Evolutionary conservation across 2,329 filamentous ascomycete species (phyloP), one percentile per base, ranked within the genome.

Genomic region (Neofusicoccum laricinum): DNA sequence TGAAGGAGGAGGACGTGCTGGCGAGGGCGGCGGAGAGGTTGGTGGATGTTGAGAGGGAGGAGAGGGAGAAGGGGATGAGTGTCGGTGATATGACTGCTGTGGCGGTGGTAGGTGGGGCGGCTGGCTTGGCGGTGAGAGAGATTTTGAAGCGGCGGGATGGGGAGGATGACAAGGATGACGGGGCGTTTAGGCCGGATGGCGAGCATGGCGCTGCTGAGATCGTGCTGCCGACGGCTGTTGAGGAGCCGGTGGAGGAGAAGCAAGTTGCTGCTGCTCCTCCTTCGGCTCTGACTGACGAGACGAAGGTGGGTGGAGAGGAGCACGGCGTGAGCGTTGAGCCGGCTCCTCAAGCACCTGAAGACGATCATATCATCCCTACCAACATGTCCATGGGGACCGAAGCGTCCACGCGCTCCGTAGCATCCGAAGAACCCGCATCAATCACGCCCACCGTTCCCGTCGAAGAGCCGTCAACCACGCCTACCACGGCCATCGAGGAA

Each of bases 91-190:
- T 43, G 25, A 7, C 4, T 32, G 67, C 75, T 6, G 72, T 71
- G 17, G 68, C 68, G 41, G 55, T 72, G 4, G 64, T 72, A 1
- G 73, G 72, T 5, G 73, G 71, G 21, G 65, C 69, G 15, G 36
- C 11, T 0, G 53, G 53, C 17, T 57, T 67, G 6, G 55, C 69
- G 8, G 64, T 65, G 40, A 65, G 69, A 30, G 67, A 68, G 8
- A 68, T 69, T 12, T 55, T 67, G 14, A 30, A 57, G 36, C 7
- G 21, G 19, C 19, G 21, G 11, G 21, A 30, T 49, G 51, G 21
- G 11, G 21, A 30, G 30, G 51, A 38, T 2, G 21, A 25, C 15
- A n/a, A 53, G 30, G 49, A 38, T 11, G 49, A 17, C 4, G n/a
- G 19, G 3, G 32, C 2, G 49, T 4, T 19, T 15, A 12, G 12